Base-by-base conservation (phyloP, 768 basidiomycete species). In the Nidularia sp. region DNA sequence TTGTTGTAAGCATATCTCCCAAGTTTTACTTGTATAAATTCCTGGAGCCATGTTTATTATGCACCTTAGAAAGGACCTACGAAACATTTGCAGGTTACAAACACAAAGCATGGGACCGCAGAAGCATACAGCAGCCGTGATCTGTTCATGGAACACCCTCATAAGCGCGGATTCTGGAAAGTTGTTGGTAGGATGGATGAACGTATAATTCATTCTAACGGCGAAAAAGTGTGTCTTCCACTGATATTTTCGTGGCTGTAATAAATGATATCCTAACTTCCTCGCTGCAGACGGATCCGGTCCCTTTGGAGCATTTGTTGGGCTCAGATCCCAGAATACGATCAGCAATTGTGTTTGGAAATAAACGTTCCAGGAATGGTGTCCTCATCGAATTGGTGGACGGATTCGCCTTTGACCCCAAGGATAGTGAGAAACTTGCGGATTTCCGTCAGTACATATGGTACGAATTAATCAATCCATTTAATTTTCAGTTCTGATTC, bases 161-260 rank as follows among this genome's bases (percentile, higher is more conserved):
- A 45, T 9, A 45, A 5, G 12, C 44, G 12, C 9, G 44, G 44
- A 2, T 45, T 15, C 44, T 45, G 44, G 44, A 45, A 45, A 45
- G 44, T 45, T 9, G 44, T 45, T 1, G 44, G 44, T 1, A 13
- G 44, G 9, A 45, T 15, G 44, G 22, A 25, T 45, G 44, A 45
- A 13, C 44, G 44, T 45, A 34, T 53, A 10, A n/a, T 49, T 3
- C 48, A 39, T 18, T 42, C 52, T 13, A 53, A 49, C 36, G 52
- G 52, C 9, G 43, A 53, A 42, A 53, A 53, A 43, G 51, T 48
- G 4, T 25, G 25, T 25, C 25, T 25, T 25, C 1, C 1, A 25
- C 25, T 25, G 25, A 25, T 25, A 9, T 15, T 13, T 12, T 13
- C 4, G 9, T 33, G 10, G 13, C 7, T 42, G 18, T 44, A 13